phyloP scores from a whole-genome alignment of 163 green algal genomes.

The Prototheca wickerhamii region DNA sequence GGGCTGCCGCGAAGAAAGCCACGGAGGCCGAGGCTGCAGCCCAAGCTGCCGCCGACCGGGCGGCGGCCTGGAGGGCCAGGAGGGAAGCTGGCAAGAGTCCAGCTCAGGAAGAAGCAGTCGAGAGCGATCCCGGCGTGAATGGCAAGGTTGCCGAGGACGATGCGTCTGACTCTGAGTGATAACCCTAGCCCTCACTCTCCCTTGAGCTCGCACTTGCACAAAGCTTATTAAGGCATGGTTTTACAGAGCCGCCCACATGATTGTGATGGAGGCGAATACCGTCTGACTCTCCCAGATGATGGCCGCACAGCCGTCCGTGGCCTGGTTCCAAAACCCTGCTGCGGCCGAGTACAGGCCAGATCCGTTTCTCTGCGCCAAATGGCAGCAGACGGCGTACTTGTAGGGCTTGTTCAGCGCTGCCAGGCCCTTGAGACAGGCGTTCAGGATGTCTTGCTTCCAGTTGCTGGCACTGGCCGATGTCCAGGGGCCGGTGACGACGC shows the following conservation, averaged over 20 bases:
- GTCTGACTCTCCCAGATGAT: slow-evolving; percentile 77
- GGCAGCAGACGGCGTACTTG: slow-evolving; percentile 77
- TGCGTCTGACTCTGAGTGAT: slow-evolving; percentile 3
- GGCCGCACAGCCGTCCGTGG: slow-evolving; percentile 71
- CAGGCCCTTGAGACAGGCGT: slow-evolving; percentile 70
- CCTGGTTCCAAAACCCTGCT: slow-evolving; percentile 66
- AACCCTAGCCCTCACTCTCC: background rate
- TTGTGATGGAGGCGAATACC: slow-evolving; percentile 64
- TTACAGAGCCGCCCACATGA: slow-evolving; percentile 73
- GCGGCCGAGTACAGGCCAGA: slow-evolving; percentile 68
- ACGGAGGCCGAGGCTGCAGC: slow-evolving; percentile 20
- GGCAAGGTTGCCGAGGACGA: background rate
- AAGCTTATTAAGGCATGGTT: background rate
- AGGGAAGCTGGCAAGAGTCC: too few relatives aligned
- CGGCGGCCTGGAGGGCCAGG: too few relatives aligned
- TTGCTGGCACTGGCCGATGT: slow-evolving; percentile 57
- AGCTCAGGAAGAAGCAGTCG: too few relatives aligned
- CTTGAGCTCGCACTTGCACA: background rate
- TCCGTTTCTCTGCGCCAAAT: slow-evolving; percentile 66
- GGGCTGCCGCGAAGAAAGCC: slow-evolving; percentile 13
- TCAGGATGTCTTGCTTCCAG: slow-evolving; percentile 66
- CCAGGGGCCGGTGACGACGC: slow-evolving; percentile 57
- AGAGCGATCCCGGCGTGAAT: too few relatives aligned
- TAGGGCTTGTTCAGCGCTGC: slow-evolving; percentile 72
- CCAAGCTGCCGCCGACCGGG: background rate